Evolutionary conservation across 495 filamentous ascomycete genomes (phyloP), one percentile per base, ranked within the genome.

Genomic region (Xylaria flabelliformis): DNA sequence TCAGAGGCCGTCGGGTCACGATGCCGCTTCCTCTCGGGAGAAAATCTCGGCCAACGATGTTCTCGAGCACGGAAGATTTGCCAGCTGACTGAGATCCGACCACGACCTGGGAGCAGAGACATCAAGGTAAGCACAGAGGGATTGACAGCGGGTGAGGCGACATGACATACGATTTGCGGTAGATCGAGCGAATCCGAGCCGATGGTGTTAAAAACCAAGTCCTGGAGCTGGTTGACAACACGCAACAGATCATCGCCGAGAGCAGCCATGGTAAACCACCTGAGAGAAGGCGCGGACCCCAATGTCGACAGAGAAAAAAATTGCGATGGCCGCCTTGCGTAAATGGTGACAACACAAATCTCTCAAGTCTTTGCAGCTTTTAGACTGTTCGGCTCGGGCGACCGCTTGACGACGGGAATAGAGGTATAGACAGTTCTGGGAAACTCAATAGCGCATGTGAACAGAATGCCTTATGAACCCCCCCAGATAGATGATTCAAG

Each of bases 61-160:
- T 99, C 82, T 99, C 96, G 69, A 99, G 89, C 24, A 99, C 96
- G 19, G 96, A 98, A n/a, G 96, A 98, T 83, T 99, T 99, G 75
- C 96, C 96, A 64, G 95, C 97, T 9, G 96, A 98, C 84, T 99
- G 96, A 67, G 96, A 99, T 69, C 96, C 96, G 72, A 99, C 96
- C 65, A 99, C 96, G 69, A 98, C 96, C 96, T 99, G 71, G 24
- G n/a, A 56, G 36, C 44, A 59, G n/a, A 68, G 71, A 56, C 29
- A 46, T 29, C 3, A 70, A 41, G 34, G 55, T 76, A 72, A 79
- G 76, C 44, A 77, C 44, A 26, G 56, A 69, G 59, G 17, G 46
- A 64, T 32, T 32, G 42, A 44, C 15, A 39, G n/a, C 24, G 19
- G 13, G 59, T 29, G 24, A 26, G 15, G 58, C 34, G 21, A 55